Conservation (phyloP, 345 rosid species). For the Lagerstroemia speciosa region DNA sequence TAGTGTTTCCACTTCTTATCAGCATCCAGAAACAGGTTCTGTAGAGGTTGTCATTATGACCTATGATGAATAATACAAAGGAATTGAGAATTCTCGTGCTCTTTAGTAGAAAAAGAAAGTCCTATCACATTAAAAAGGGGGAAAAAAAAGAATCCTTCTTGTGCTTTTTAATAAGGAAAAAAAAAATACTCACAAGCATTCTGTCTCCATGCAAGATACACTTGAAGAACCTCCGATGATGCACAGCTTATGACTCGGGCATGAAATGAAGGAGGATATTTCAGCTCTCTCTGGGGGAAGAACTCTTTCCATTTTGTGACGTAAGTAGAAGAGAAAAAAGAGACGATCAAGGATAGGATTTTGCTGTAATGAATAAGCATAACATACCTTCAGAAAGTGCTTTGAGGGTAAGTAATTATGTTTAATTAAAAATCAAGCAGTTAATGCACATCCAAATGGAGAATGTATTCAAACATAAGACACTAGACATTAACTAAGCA, state of each 20-base stretch:
- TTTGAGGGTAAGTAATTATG: neutral
- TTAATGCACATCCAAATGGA: neutral
- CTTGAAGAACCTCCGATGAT: slow-evolving; percentile 64
- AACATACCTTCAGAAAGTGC: neutral
- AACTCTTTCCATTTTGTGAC: slow-evolving; percentile 65
- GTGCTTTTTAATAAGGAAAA: neutral
- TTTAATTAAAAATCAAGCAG: neutral
- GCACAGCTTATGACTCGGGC: slow-evolving; percentile 57
- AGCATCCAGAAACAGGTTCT: slow-evolving; percentile 74
- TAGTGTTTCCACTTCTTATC: slow-evolving; percentile 53
- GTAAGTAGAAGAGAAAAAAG: slow-evolving; percentile 61
- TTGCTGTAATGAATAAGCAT: slow-evolving; percentile 44
- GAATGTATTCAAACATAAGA: neutral
- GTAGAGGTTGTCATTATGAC: slow-evolving; percentile 58
- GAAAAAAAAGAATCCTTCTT: too few species aligned
- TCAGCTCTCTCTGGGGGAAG: slow-evolving; percentile 45
- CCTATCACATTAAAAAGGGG: too few species aligned
- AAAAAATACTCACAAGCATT: slow-evolving; percentile 49
- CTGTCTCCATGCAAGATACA: slow-evolving; percentile 86
- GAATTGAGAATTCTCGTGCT: neutral
- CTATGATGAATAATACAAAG: slow-evolving; percentile 26
- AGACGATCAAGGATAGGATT: slow-evolving; percentile 55
- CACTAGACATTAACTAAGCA: too few species aligned
- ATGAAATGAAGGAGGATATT: slow-evolving; percentile 57
- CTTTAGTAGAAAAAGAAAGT: neutral